Evolutionary conservation across 2,329 filamentous ascomycete genomes (phyloP).

Genomic region (Calonectria ilicicola): DNA sequence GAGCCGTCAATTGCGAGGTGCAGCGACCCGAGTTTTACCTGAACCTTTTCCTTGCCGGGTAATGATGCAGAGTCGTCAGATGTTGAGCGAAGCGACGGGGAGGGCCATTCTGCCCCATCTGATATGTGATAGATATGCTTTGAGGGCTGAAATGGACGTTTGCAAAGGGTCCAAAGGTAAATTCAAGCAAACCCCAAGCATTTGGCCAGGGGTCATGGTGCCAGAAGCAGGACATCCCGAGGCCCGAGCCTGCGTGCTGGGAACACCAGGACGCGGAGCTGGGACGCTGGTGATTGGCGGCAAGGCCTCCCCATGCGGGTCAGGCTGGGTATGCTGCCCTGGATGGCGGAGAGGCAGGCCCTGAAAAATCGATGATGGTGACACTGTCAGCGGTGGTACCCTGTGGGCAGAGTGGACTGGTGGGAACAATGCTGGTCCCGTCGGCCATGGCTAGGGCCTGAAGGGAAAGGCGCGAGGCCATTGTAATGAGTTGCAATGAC

Average conservation of each 20-base stretch:
- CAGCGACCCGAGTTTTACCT: slow-evolving; percentile 11
- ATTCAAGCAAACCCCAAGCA: slow-evolving; percentile 17
- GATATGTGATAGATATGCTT: slow-evolving; percentile 24
- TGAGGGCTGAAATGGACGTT: slow-evolving; percentile 27
- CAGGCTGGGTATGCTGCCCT: slow-evolving; percentile 7
- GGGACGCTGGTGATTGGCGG: slow-evolving; percentile 45
- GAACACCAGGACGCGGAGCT: slow-evolving; percentile 40
- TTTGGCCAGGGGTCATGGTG: slow-evolving; percentile 36
- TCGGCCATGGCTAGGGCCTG: slow-evolving; percentile 25
- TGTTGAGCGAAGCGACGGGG: slow-evolving; percentile 9
- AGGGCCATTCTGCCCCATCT: slow-evolving; percentile 13
- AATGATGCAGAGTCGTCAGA: slow-evolving; percentile 11
- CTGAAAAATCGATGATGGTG: slow-evolving; percentile 34
- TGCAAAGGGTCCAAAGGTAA: slow-evolving; percentile 28
- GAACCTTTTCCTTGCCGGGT: slow-evolving; percentile 11
- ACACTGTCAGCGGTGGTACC: slow-evolving; percentile 9
- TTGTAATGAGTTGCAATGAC: slow-evolving; percentile 14
- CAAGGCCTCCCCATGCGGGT: slow-evolving; percentile 18
- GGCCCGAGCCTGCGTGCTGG: slow-evolving; percentile 46
- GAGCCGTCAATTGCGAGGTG: neutral
- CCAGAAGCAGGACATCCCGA: slow-evolving; percentile 46
- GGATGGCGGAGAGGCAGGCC: slow-evolving; percentile 6
- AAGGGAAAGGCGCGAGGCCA: slow-evolving; percentile 22
- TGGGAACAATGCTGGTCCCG: slow-evolving; percentile 21
- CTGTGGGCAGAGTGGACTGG: neutral